Evolutionary conservation across 768 basidiomycete genomes (phyloP).

Genomic region (Tricholoma bakamatsutake): DNA sequence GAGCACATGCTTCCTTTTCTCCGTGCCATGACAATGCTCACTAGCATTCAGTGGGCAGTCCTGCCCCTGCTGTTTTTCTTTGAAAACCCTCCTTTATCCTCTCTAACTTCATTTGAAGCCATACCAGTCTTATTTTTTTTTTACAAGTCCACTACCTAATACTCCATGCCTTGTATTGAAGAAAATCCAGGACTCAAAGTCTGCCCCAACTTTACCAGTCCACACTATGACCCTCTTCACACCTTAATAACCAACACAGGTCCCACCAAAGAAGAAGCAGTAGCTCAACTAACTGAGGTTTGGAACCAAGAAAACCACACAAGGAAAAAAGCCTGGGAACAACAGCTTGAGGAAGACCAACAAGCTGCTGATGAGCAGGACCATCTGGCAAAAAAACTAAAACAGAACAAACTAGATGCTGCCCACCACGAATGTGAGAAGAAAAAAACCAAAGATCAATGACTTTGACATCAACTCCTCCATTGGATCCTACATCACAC

Average conservation of each 20-base stretch:
- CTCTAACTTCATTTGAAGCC: not conserved
- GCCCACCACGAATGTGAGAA: not conserved
- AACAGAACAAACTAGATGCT: not conserved
- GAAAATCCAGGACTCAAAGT: too few relatives aligned
- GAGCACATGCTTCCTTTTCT: conserved; percentile 1
- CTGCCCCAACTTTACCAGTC: too few relatives aligned
- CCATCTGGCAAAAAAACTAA: not conserved
- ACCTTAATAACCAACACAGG: too few relatives aligned
- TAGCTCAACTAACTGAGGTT: not conserved
- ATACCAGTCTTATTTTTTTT: not conserved
- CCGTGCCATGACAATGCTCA: not conserved
- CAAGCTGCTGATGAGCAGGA: too few relatives aligned
- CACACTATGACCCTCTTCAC: not conserved
- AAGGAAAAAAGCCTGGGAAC: too few relatives aligned
- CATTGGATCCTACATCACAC: not conserved
- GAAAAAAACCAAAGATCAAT: conserved; percentile 1
- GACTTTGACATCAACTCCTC: not conserved
- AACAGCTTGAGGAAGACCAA: not conserved
- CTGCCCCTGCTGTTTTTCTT: not conserved
- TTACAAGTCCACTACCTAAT: not conserved
- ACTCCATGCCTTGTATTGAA: too few relatives aligned
- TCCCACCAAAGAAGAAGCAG: not conserved
- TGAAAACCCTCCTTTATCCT: not conserved
- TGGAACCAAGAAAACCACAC: not conserved
- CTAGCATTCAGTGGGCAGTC: not conserved